Evolutionary conservation across 306 rosid genomes (phyloP), one percentile per base, ranked within the genome.

Genomic region (Alnus glutinosa): DNA sequence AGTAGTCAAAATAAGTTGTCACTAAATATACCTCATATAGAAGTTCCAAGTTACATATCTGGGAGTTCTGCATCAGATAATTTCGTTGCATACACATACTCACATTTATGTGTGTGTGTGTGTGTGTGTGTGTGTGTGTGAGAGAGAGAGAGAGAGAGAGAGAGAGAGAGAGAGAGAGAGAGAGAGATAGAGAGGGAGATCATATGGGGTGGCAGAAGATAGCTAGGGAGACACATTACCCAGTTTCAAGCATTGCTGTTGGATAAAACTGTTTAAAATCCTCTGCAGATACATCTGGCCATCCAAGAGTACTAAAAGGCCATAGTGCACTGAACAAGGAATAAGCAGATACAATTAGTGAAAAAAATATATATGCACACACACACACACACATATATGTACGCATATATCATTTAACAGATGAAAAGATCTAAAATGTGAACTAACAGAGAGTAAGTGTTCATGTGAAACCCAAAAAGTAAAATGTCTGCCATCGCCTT

Each of bases 231-330:
- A 42, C 44, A 85, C 85, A 71, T 88, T 67, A 94, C 98, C 98
- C 98, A 28, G 97, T 94, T 87, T 94, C 98, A 85, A 94, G 98
- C 92, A 94, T 80, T 81, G 98, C 87, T 71, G 98, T 94, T 55
- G 98, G 97, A 84, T 94, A 94, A 77, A 94, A 91, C 75, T 36
- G 88, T 85, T 90, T 89, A 81, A 89, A 92, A 84, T 94, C 98
- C 81, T 92, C 97, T 12, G 91, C 83, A 55, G 89, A 82, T 72
- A 76, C 82, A 81, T 92, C 91, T 67, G 98, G 98, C 98, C 98
- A 94, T 75, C 98, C 98, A 84, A 94, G 98, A 44, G 98, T 94
- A 80, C 98, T 94, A 82, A 92, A 94, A 48, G 98, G 98, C 98
- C 98, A 94, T 63, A 94, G 79, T 1, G 98, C 94, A 83, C 98